These are phyloP conservation scores for Rhynchospora tenuis DNA, from an alignment of 176 grass and related monocot species.

Conservation along the genomic window DNA sequence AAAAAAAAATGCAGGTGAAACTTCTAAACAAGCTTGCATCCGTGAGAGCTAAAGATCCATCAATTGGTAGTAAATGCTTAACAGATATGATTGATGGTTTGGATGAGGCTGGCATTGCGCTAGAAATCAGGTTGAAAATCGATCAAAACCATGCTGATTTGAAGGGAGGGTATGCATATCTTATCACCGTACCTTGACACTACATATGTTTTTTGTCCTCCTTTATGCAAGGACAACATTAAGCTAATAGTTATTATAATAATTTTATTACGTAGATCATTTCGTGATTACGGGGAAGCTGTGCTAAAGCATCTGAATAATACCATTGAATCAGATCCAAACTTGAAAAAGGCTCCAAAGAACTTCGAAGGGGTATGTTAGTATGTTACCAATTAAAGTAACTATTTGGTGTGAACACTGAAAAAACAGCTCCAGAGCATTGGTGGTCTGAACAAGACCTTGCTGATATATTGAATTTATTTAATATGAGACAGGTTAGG, in stretches of 20 bases:
- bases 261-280: slow-evolving; percentile 41
- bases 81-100: slow-evolving; percentile 81
- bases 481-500: slow-evolving; percentile 47
- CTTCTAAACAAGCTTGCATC: slow-evolving; percentile 93
- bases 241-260: not conserved
- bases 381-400: slow-evolving; percentile 27
- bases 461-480: slow-evolving; percentile 12
- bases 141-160: slow-evolving; percentile 81
- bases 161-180: slow-evolving; percentile 69
- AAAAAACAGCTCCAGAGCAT: not conserved
- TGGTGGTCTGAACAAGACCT: not conserved
- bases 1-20: slow-evolving; percentile 53
- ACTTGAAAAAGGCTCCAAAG: slow-evolving; percentile 47
- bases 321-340: slow-evolving; percentile 36
- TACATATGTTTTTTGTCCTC: not conserved
- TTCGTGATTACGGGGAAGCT: slow-evolving; percentile 86
- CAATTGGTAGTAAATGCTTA: slow-evolving; percentile 57
- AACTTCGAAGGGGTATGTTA: slow-evolving; percentile 83
- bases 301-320: slow-evolving; percentile 83
- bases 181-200: slow-evolving; percentile 13
- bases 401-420: not conserved
- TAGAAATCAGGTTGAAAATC: slow-evolving; percentile 89
- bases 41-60: slow-evolving; percentile 53
- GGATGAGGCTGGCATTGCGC: slow-evolving; percentile 63
- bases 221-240: not conserved